Evolutionary conservation across 2,329 filamentous ascomycete species (phyloP).

Genomic region (Fusarium penzigii): DNA sequence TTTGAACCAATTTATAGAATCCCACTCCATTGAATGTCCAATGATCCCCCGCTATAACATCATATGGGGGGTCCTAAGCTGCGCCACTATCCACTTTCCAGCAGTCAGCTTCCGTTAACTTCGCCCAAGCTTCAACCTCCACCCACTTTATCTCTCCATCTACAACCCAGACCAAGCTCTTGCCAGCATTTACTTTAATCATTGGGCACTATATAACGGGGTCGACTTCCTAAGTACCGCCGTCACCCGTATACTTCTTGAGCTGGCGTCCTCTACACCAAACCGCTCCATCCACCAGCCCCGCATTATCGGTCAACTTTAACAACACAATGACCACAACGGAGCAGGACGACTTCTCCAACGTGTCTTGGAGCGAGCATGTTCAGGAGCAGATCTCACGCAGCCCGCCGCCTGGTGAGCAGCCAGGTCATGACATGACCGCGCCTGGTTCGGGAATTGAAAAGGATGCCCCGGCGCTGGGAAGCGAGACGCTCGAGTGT

Average conservation of each 20-base stretch:
- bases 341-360: constrained; percentile 74
- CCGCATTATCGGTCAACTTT: constrained; percentile 3
- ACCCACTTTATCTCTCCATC: neutral
- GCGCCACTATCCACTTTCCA: constrained; percentile 23
- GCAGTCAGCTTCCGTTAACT: constrained; percentile 9
- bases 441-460: constrained; percentile 51
- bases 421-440: constrained; percentile 39
- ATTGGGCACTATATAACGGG: neutral
- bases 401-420: constrained; percentile 22
- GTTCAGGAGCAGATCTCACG: constrained; percentile 40
- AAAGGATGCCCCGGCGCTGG: constrained; percentile 62
- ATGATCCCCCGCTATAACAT: neutral
- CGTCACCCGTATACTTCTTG: neutral
- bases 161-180: neutral
- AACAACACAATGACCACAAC: constrained; percentile 39
- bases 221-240: neutral
- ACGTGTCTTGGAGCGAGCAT: constrained; percentile 75
- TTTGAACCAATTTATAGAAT: no score
- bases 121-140: constrained; percentile 13
- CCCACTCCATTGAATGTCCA: neutral
- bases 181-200: neutral
- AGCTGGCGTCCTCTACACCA: neutral
- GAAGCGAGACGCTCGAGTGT: constrained; percentile 78
- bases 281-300: neutral
- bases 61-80: neutral